Evolutionary conservation across 2,329 filamentous ascomycete genomes (phyloP), one percentile per base, ranked within the genome.

Genomic region (Alternaria sp.): DNA sequence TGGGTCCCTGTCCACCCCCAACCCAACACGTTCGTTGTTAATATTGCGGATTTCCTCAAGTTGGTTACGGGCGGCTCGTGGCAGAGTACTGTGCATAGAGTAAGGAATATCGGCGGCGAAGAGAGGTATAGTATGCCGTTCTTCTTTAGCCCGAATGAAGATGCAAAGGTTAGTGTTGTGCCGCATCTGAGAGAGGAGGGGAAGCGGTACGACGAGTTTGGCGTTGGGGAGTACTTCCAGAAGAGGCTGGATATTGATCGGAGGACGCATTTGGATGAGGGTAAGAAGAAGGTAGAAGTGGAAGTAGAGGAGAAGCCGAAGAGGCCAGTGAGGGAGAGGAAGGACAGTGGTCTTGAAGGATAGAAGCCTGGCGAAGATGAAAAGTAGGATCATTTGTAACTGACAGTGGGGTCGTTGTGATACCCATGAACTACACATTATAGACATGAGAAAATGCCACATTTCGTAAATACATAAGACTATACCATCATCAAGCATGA

Each of bases 51-150:
- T 56, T 81, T 81, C 56, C 62, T 82, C 6, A 81, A 81, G 59
- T 59, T 81, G 26, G 78, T 81, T n/a, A 81, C 80, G 13, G 81
- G 81, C 2, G 80, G 78, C 0, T 71, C 62, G 25, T 82, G 81
- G 70, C 75, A 77, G 55, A 77, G 74, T 6, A 82, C 81, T 7
- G 80, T 83, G 9, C 80, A 83, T 61, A 65, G 81, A 0, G 80
- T 83, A 15, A 57, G 79, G 9, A 83, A 83, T 61, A 73, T 72
- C 43, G 78, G 77, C 0, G 80, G 80, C 0, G 72, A 74, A 46
- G 76, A 79, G 62, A 67, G 80, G 17, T 82, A 81, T 60, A 81
- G 79, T 30, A 67, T 81, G 60, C 81, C 80, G 8, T 81, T 82
- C 62, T 83, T 82, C 68, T 75, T 79, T 26, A 78, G 73, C 32